These are phyloP conservation scores for Fusarium liriodendri DNA, from an alignment of 2,329 filamentous ascomycete genomes.

Conservation along the genomic window DNA sequence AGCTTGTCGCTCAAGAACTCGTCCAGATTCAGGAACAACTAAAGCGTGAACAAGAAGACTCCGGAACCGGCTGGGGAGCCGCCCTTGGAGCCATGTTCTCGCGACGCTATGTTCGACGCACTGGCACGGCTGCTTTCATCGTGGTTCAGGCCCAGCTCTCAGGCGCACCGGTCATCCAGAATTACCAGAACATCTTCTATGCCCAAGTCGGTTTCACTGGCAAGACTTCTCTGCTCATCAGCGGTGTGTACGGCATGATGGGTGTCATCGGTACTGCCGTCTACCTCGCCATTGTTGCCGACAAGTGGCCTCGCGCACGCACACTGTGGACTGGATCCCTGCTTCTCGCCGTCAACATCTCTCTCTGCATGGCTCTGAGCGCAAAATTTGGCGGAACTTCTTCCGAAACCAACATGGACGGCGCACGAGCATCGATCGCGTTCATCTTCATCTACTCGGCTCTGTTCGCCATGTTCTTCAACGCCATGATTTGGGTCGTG, in stretches of 20 bases:
- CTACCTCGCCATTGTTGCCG: conserved; percentile 43
- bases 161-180: conserved; percentile 35
- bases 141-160: background rate
- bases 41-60: background rate
- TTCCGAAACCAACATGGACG: conserved; percentile 21
- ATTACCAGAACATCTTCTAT: conserved; percentile 50
- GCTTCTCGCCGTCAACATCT: conserved; percentile 34
- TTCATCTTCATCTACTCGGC: conserved; percentile 48
- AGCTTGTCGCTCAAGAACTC: background rate
- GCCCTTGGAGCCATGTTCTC: background rate
- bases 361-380: conserved; percentile 44
- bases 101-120: background rate
- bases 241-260: conserved; percentile 55
- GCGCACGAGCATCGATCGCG: conserved; percentile 41
- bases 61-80: background rate
- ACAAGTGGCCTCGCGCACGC: conserved; percentile 43
- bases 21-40: background rate
- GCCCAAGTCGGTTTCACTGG: conserved; percentile 60
- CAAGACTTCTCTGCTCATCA: conserved; percentile 59
- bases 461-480: conserved; percentile 48
- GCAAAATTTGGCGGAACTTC: conserved; percentile 30
- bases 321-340: conserved; percentile 32
- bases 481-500: conserved; percentile 46
- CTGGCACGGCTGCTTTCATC: background rate
- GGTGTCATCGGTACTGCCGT: conserved; percentile 45